These are phyloP conservation scores for Wickerhamomyces mucosus DNA, from an alignment of 805 yeast genomes.

Conservation along the genomic window DNA sequence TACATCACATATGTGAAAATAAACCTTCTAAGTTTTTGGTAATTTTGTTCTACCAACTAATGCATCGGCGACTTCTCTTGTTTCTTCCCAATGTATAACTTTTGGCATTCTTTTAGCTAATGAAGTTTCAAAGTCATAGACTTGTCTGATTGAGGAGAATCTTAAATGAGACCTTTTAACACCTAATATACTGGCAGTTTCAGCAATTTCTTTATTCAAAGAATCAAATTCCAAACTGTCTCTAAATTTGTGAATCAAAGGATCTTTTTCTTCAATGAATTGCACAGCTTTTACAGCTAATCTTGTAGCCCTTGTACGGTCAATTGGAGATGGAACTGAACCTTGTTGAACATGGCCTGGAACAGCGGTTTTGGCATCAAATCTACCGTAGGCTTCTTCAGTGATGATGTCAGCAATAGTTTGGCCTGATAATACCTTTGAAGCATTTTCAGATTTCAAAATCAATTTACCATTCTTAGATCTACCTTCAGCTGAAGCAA, in stretches of 20 bases:
- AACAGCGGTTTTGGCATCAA: constrained; percentile 88
- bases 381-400: constrained; percentile 65
- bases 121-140: constrained; percentile 86
- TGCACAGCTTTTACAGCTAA: constrained; percentile 62
- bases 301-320: constrained; percentile 77
- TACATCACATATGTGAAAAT: too few relatives aligned
- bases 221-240: constrained; percentile 34
- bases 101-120: constrained; percentile 79
- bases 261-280: constrained; percentile 45
- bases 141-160: constrained; percentile 62
- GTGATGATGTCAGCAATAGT: constrained; percentile 76
- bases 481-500: constrained; percentile 66
- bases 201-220: constrained; percentile 27
- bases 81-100: constrained; percentile 69
- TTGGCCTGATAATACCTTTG: constrained; percentile 72
- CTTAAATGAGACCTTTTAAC: constrained; percentile 66
- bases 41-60: constrained; percentile 56
- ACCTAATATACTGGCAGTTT: constrained; percentile 78
- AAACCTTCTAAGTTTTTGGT: too few relatives aligned
- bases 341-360: constrained; percentile 99
- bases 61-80: constrained; percentile 74
- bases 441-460: constrained; percentile 76
- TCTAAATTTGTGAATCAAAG: constrained; percentile 33
- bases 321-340: constrained; percentile 89
- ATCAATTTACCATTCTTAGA: constrained; percentile 79